Percentiles rank a stretch among this genome's conserved stretches.
phyloP scores from a whole-genome alignment of 345 rosid genomes.

The Eucalyptus marginata region DNA sequence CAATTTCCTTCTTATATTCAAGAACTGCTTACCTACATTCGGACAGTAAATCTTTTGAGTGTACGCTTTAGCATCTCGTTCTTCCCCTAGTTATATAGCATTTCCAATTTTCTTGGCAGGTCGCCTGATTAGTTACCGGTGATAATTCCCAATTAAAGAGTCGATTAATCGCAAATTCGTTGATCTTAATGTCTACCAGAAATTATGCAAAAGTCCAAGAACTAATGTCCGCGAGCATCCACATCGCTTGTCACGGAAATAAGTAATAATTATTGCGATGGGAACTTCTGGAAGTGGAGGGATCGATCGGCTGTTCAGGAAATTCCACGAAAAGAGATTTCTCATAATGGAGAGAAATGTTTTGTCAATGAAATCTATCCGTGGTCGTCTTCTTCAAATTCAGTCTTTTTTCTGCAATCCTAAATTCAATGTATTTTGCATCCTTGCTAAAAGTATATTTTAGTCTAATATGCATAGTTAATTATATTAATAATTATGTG shows the following conservation, averaged over 20 bases:
- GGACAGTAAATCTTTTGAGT: neutral
- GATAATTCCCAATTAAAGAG: neutral
- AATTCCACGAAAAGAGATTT: neutral
- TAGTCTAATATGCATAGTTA: neutral
- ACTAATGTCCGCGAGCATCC: neutral
- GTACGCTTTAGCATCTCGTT: neutral
- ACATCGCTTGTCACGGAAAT: neutral
- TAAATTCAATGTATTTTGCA: neutral
- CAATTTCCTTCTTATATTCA: neutral
- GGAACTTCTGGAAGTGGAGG: neutral
- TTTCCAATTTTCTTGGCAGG: neutral
- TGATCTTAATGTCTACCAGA: neutral
- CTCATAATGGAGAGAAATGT: neutral
- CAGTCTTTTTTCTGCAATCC: neutral
- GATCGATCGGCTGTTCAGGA: neutral
- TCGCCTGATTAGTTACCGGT: neutral
- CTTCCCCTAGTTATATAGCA: neutral
- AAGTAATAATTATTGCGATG: neutral
- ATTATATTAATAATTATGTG: neutral
- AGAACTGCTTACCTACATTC: neutral
- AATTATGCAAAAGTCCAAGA: neutral
- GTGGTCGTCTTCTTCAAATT: neutral
- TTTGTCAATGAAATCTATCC: neutral
- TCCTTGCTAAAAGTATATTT: neutral
- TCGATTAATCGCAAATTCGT: neutral